Conservation (phyloP, 805 yeast species). For the Candida piceae region DNA sequence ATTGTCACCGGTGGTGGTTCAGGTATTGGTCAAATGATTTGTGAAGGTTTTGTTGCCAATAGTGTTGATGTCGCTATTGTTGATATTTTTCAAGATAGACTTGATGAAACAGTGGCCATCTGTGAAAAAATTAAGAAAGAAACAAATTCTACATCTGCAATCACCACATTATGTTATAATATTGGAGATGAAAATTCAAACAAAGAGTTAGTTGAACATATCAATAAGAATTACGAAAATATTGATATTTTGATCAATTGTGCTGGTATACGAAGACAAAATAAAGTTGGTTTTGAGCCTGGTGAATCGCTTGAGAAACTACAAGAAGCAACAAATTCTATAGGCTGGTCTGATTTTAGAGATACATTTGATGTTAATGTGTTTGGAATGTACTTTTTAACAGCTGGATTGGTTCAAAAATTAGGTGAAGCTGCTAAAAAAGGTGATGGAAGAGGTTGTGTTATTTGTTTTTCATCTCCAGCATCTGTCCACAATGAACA, state of each 20-base stretch:
- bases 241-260: slow-evolving; percentile 20
- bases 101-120: slow-evolving; percentile 11
- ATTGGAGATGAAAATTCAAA: slow-evolving; percentile 18
- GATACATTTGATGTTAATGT: slow-evolving; percentile 21
- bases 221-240: slow-evolving; percentile 15
- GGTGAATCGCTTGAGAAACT: slow-evolving; percentile 18
- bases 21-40: slow-evolving; percentile 21
- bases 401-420: slow-evolving; percentile 19
- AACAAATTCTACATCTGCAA: slow-evolving; percentile 12
- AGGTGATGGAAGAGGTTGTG: slow-evolving; percentile 21
- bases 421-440: slow-evolving; percentile 19
- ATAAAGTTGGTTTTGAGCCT: slow-evolving; percentile 12
- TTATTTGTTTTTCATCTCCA: slow-evolving; percentile 20
- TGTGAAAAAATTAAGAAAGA: slow-evolving; percentile 14
- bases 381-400: slow-evolving; percentile 21
- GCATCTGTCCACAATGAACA: slow-evolving; percentile 20
- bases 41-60: slow-evolving; percentile 19
- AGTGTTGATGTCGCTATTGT: slow-evolving; percentile 18
- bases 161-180: slow-evolving; percentile 18
- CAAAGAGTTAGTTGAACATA: slow-evolving; percentile 11
- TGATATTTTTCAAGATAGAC: slow-evolving; percentile 17
- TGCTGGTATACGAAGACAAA: slow-evolving; percentile 22
- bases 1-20: slow-evolving; percentile 23
- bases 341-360: slow-evolving; percentile 18
- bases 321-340: slow-evolving; percentile 18